Percentiles rank a stretch among this genome's conserved stretches.
These are phyloP conservation scores for Auricularia sp. DNA, from an alignment of 768 basidiomycete species.

Conservation along the genomic window DNA sequence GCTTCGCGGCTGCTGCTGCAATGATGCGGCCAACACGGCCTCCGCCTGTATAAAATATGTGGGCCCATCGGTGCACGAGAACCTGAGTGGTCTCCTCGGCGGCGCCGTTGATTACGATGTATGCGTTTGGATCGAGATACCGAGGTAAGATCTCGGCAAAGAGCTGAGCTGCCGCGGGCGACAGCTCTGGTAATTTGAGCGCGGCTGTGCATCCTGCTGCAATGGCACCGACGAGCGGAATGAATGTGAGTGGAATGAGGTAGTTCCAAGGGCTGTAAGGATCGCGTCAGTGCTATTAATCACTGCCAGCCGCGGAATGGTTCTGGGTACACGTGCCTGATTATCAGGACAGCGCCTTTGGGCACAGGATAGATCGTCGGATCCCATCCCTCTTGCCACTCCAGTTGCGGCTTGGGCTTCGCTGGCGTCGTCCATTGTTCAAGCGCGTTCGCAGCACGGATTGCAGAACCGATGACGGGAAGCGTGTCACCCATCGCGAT, in stretches of 20 bases:
- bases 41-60: slow-evolving; percentile 16
- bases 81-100: slow-evolving; percentile 15
- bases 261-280: slow-evolving; percentile 6
- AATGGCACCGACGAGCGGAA: slow-evolving; percentile 18
- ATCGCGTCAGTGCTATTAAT: not conserved
- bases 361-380: slow-evolving; percentile 16
- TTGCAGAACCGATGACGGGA: slow-evolving; percentile 10
- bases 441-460: slow-evolving; percentile 14
- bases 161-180: slow-evolving; percentile 11
- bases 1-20: slow-evolving; percentile 41
- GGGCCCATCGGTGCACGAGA: slow-evolving; percentile 35
- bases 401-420: slow-evolving; percentile 8
- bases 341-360: slow-evolving; percentile 18
- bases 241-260: slow-evolving; percentile 3
- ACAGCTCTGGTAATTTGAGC: slow-evolving; percentile 23
- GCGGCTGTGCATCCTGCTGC: slow-evolving; percentile 20
- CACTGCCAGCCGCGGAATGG: not conserved
- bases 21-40: slow-evolving; percentile 39
- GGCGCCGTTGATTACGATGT: slow-evolving; percentile 16
- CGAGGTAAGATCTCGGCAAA: slow-evolving; percentile 19
- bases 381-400: slow-evolving; percentile 14
- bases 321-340: slow-evolving; percentile 4
- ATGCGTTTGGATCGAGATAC: slow-evolving; percentile 22
- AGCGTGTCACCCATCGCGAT: slow-evolving; percentile 13
- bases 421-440: slow-evolving; percentile 17